Base-by-base conservation (phyloP, 305 asterid genomes). In the Ajuga reptans region DNA sequence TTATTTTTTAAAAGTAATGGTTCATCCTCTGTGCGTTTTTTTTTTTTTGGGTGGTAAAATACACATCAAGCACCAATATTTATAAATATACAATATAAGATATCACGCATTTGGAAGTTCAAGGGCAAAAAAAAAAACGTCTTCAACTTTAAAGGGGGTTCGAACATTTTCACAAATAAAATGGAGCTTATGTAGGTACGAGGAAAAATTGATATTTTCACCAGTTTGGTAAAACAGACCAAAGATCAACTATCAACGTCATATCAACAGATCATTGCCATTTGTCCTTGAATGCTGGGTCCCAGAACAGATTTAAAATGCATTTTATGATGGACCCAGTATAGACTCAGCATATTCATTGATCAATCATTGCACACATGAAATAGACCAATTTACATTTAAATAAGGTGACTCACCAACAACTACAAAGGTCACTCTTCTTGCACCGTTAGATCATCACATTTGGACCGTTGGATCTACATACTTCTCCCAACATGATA, bases 401-500 rank as follows among this genome's bases (percentile, higher is more conserved):
- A 21, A 42, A 65, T 68, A 72, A 72, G 17, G 12, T 49, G 79
- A 45, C 84, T 73, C 60, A 0, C 36, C 74, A 36, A 14, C 77
- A 15, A 53, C 47, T 31, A 41, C 46, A 76, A 79, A 65, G 79
- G 84, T 66, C 72, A 64, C 47, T 14, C 6, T 66, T 41, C 54
- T 11, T 47, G 58, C 56, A 69, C 39, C 68, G 68, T 69, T 53
- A 24, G 80, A 78, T 78, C 76, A 29, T 10, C 60, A 15, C 9
- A 65, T 27, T 4, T 18, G 68, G 53, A 72, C 54, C 50, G 29
- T 39, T 24, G 5, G 73, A 77, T 77, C 39, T 17, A 47, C 6
- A 17, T 14, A 34, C 46, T 17, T 4, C 27, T 21, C 27, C 27
- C 27, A 21, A 21, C 27, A 21, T 21, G 27, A 21, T 21, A 21